These are phyloP conservation scores for Fusarium miscanthi DNA, from an alignment of 2,329 filamentous ascomycete species.

Conservation along the genomic window DNA sequence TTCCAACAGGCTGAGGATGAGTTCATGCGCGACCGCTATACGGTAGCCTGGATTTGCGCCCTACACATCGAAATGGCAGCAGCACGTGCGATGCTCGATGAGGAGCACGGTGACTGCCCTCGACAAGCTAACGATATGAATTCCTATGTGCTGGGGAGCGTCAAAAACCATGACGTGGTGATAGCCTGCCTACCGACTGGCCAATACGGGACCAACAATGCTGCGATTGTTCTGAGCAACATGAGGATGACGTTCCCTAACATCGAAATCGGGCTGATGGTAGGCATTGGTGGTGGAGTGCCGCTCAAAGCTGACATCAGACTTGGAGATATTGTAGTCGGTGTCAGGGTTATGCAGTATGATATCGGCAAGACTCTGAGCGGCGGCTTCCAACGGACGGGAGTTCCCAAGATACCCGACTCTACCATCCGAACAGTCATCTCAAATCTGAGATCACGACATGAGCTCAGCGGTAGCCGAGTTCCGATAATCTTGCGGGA, in stretches of 20 bases:
- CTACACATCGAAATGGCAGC: slow-evolving; percentile 43
- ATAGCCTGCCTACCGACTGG: slow-evolving; percentile 37
- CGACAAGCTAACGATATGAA: slow-evolving; percentile 20
- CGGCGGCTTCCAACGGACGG: accelerated
- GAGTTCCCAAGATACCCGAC: accelerated
- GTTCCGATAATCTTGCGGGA: accelerated
- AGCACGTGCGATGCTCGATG: slow-evolving; percentile 43
- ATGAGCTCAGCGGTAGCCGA: accelerated
- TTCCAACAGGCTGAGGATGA: accelerated
- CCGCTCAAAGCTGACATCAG: slow-evolving; percentile 35
- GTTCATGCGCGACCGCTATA: neutral
- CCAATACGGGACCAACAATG: slow-evolving; percentile 36
- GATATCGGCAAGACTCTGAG: slow-evolving; percentile 32
- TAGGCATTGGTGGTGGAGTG: slow-evolving; percentile 41
- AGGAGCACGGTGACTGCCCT: slow-evolving; percentile 20
- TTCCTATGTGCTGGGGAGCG: slow-evolving; percentile 33
- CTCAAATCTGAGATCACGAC: neutral
- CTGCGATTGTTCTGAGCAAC: slow-evolving; percentile 36
- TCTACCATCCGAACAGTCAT: neutral
- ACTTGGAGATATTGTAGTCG: slow-evolving; percentile 44
- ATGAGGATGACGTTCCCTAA: slow-evolving; percentile 56
- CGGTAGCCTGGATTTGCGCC: slow-evolving; percentile 50
- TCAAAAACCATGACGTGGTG: slow-evolving; percentile 40
- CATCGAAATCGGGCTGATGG: slow-evolving; percentile 28
- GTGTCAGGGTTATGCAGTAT: slow-evolving; percentile 41